These are phyloP conservation scores for Atkinsonella hypoxylon DNA, from an alignment of 2,329 filamentous ascomycete species.

Conservation along the genomic window DNA sequence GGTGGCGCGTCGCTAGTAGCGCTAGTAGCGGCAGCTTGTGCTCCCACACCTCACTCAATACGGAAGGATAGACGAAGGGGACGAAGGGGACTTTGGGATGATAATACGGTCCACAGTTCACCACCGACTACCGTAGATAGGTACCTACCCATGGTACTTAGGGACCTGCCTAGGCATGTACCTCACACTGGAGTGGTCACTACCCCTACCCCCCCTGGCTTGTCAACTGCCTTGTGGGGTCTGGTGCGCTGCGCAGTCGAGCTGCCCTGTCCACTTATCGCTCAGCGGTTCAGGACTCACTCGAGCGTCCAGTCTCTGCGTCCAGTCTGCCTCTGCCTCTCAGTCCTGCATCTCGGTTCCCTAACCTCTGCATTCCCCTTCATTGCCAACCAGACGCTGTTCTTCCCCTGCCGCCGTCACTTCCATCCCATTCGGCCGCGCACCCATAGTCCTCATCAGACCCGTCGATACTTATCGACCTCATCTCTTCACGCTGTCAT, in stretches of 20 bases:
- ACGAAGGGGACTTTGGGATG: neutral
- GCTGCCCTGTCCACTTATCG: neutral
- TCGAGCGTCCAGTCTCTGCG: neutral
- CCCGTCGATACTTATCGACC: neutral
- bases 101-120: neutral
- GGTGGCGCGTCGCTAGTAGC: neutral
- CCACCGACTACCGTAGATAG: neutral
- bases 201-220: neutral
- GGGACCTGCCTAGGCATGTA: too few species aligned
- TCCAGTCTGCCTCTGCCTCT: neutral
- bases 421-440: neutral
- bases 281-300: constrained; percentile 2
- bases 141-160: too few species aligned
- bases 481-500: neutral
- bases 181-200: neutral
- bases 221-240: constrained; percentile 7
- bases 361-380: neutral
- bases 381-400: neutral
- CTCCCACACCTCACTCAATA: neutral
- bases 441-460: neutral
- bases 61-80: neutral
- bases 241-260: constrained; percentile 2
- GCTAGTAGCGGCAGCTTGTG: neutral
- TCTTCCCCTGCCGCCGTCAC: neutral
- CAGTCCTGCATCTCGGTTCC: neutral